A percentile compares a stretch with the other conserved stretches of the same genome.
Conservation (phyloP, 1,284 basidiomycete species). For the Heimioporus punctisporus region DNA sequence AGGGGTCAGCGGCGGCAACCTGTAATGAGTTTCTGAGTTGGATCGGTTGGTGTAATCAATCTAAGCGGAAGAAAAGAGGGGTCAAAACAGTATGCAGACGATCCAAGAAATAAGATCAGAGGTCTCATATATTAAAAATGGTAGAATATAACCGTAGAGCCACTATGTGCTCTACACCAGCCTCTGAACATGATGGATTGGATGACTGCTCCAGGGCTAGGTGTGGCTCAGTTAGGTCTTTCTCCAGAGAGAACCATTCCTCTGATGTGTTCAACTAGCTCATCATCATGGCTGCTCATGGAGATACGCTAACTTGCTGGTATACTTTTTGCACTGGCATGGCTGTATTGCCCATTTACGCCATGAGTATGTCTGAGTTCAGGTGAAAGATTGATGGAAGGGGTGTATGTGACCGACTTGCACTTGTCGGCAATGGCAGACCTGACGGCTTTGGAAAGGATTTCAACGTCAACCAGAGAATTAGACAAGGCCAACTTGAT, state of each 20-base stretch:
- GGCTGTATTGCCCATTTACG: conserved; percentile 56
- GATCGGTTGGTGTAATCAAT: no score
- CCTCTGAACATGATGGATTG: conserved; percentile 49
- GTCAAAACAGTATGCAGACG: no score
- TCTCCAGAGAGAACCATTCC: conserved; percentile 68
- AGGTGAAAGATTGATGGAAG: conserved; percentile 71
- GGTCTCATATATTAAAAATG: no score
- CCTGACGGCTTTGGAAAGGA: conserved; percentile 66
- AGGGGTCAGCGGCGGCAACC: no score
- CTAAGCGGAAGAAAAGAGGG: no score
- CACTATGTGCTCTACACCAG: no score
- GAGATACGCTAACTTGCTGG: conserved; percentile 84
- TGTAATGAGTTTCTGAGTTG: no score
- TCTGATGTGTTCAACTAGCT: conserved; percentile 74
- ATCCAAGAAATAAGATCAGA: no score
- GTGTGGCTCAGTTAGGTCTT: conserved; percentile 52
- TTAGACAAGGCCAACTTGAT: conserved; percentile 46
- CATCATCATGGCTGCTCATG: conserved; percentile 79
- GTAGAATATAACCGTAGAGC: no score
- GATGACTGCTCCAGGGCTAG: conserved; percentile 47
- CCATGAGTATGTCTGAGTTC: conserved; percentile 49
- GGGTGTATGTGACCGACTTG: conserved; percentile 85
- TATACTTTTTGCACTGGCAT: conserved; percentile 85
- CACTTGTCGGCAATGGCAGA: conserved; percentile 70
- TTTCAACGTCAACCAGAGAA: conserved; percentile 57